A percentile compares a stretch with the other conserved stretches of the same genome.
Conservation (phyloP, 768 basidiomycete genomes). For the Termitomyces sp. region DNA sequence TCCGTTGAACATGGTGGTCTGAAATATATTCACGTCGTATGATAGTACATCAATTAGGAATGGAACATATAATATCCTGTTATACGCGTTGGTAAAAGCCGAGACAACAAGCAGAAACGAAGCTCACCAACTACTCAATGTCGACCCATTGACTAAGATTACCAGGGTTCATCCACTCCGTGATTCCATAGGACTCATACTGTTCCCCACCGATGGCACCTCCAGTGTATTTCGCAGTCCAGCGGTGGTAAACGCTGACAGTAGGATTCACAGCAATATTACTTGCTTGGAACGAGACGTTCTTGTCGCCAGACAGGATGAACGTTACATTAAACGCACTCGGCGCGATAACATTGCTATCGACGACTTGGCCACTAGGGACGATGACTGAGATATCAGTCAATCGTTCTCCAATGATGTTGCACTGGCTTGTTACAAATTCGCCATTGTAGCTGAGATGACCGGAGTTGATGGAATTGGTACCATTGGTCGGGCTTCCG, state of each 20-base stretch:
- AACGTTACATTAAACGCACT: slow-evolving; percentile 12
- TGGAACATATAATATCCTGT: neutral
- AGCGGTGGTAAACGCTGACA: slow-evolving; percentile 13
- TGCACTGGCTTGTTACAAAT: slow-evolving; percentile 12
- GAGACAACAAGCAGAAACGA: neutral
- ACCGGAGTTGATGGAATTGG: slow-evolving; percentile 12
- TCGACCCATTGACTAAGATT: slow-evolving; percentile 7
- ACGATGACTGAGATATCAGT: slow-evolving; percentile 12
- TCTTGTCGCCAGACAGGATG: slow-evolving; percentile 1
- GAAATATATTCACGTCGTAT: neutral
- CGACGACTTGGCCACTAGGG: slow-evolving; percentile 6
- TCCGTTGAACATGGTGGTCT: neutral
- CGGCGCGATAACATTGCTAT: slow-evolving; percentile 9
- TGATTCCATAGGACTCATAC: slow-evolving; percentile 8
- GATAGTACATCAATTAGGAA: neutral
- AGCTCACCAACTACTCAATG: slow-evolving; percentile 29
- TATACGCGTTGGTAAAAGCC: neutral
- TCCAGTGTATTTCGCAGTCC: slow-evolving; percentile 11
- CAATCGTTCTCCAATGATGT: slow-evolving; percentile 11
- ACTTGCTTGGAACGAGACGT: slow-evolving; percentile 12
- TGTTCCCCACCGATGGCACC: slow-evolving; percentile 5
- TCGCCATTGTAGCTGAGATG: slow-evolving; percentile 12
- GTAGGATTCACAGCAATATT: slow-evolving; percentile 12
- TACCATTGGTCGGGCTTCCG: slow-evolving; percentile 9
- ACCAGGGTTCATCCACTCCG: slow-evolving; percentile 14